phyloP scores from a whole-genome alignment of 1,284 basidiomycete species.

The Bondarzewia mesenterica region DNA sequence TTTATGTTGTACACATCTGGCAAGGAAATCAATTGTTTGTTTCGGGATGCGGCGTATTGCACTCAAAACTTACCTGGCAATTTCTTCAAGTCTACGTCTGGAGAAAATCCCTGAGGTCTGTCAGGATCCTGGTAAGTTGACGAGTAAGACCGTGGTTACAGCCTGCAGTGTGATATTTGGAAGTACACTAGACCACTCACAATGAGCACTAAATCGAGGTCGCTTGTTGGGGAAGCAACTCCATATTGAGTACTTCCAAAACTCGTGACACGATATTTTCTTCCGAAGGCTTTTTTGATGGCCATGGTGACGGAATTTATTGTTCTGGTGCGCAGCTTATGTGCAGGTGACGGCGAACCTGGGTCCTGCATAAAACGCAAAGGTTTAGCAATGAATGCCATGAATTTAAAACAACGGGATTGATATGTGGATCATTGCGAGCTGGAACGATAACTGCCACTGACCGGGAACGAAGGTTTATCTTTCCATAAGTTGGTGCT shows the following conservation, averaged over 20 bases:
- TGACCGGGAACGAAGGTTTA: too few relatives aligned
- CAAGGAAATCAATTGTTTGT: too few relatives aligned
- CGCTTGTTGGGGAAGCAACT: conserved; percentile 28
- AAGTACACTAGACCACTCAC: conserved; percentile 22
- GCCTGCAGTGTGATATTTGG: not conserved
- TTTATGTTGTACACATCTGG: conserved; percentile 11
- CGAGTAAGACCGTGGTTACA: not conserved
- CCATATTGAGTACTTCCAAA: conserved; percentile 48
- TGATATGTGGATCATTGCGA: too few relatives aligned
- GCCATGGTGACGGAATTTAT: conserved; percentile 6
- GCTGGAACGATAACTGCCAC: too few relatives aligned
- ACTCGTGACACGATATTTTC: conserved; percentile 27
- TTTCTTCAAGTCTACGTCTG: conserved; percentile 14
- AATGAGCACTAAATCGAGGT: conserved; percentile 43
- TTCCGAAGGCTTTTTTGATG: conserved; percentile 26
- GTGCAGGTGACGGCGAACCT: too few relatives aligned
- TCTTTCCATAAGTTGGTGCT: too few relatives aligned
- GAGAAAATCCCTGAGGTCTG: conserved; percentile 26
- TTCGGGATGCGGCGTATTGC: too few relatives aligned
- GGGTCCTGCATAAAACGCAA: too few relatives aligned
- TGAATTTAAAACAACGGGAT: too few relatives aligned
- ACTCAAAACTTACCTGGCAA: conserved; percentile 28
- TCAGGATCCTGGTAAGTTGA: conserved; percentile 27
- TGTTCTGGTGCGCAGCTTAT: conserved; percentile 6
- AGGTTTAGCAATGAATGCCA: too few relatives aligned